phyloP scores from a whole-genome alignment of 2,329 filamentous ascomycete genomes.

The Elsinoe fawcettii region DNA sequence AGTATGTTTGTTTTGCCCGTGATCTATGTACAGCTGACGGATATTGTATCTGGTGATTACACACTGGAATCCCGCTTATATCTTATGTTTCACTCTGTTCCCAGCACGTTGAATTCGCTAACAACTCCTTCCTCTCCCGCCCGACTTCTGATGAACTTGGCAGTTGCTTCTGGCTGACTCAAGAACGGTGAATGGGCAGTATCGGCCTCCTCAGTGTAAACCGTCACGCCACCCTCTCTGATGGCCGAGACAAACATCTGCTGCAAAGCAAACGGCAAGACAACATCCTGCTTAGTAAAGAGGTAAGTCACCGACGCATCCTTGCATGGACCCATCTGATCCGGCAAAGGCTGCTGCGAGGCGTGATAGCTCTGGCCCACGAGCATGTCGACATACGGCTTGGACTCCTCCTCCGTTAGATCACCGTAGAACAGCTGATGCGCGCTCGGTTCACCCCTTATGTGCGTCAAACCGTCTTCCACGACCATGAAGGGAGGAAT shows the following conservation, averaged over 20 bases:
- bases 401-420: slow-evolving; percentile 22
- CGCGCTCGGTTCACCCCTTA: background rate
- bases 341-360: background rate
- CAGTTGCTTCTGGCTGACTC: background rate
- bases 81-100: background rate
- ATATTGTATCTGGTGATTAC: too few species aligned
- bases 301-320: slow-evolving; percentile 33
- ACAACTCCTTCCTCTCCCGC: background rate
- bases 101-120: background rate
- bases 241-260: slow-evolving; percentile 23
- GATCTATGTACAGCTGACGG: background rate
- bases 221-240: background rate
- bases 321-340: slow-evolving; percentile 14
- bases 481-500: background rate
- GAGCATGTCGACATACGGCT: slow-evolving; percentile 19
- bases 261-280: slow-evolving; percentile 27
- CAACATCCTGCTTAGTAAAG: slow-evolving; percentile 30
- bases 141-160: background rate
- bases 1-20: background rate
- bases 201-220: background rate
- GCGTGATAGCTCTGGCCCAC: slow-evolving; percentile 20
- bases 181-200: background rate
- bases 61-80: too few species aligned
- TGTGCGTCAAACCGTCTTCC: background rate
- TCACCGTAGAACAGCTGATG: slow-evolving; percentile 31